Base-by-base conservation (phyloP, 1,284 basidiomycete genomes). In the Thelephora terrestris region DNA sequence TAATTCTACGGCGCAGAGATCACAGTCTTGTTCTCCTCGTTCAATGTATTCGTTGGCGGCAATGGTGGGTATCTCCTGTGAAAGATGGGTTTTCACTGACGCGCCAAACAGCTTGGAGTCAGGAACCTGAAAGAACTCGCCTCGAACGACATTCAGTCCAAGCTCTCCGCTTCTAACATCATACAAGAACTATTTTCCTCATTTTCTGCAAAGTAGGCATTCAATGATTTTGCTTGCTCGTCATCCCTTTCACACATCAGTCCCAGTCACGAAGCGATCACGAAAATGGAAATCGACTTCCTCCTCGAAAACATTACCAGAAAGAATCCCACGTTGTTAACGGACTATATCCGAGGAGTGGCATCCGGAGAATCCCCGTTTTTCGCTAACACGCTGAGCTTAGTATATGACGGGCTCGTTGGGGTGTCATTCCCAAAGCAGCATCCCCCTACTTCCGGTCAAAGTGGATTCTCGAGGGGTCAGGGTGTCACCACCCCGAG, bases 111-210 rank as follows among this genome's bases (percentile, higher is more conserved):
- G 54, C 53, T 56, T 18, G 52, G 49, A 27, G 51, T 56, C 16
- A 37, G 21, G 4, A 25, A 45, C 0, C 43, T 60, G 10, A 57
- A 56, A 40, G 23, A 37, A 2, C 16, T 27, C 18, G 54, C 58
- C 0, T 12, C n/a, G 16, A 38, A 39, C 1, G 47, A 54, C 27
- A 52, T 58, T 38, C 29, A 50, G 10, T 34, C 47, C n/a, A 49
- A 55, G 27, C 49, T 60, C 12, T 45, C 51, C 1, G 23, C 47
- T 2, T 10, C 48, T 7, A 61, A 55, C 40, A 52, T 57, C 7
- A 24, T 57, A 5, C 35, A 32, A 18, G 59, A 61, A 43, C 34
- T 59, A 0, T 58, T 59, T 36, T 59, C 55, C 5, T 21, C 46
- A 7, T 53, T 57, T 25, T 49, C 54, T 4, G 36, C 51, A 6